A percentile compares a stretch with the other conserved stretches of the same genome.
Conservation (phyloP, 176 grass and related monocot genomes). For the Poa pratensis region DNA sequence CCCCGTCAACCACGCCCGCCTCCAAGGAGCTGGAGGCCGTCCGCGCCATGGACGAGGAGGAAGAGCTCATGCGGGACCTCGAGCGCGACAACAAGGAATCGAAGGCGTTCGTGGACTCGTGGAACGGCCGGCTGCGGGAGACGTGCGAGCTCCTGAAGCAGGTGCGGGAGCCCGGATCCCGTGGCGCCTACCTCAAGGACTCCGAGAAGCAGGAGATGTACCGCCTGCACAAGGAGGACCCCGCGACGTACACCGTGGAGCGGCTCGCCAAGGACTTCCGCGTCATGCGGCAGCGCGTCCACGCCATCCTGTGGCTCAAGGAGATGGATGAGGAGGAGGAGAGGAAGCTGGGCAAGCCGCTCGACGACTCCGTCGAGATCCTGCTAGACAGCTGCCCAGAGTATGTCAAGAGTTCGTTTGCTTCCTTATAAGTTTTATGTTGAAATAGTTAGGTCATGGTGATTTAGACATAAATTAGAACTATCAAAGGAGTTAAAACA, state of each 20-base stretch:
- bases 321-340: slow-evolving; percentile 97
- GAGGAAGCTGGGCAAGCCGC: slow-evolving; percentile 75
- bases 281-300: slow-evolving; percentile 94
- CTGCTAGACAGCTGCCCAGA: slow-evolving; percentile 91
- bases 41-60: slow-evolving; percentile 67
- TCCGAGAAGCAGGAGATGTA: slow-evolving; percentile 97
- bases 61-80: slow-evolving; percentile 49
- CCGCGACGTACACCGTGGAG: slow-evolving; percentile 78
- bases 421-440: slow-evolving; percentile 17
- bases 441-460: slow-evolving; percentile 9
- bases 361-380: slow-evolving; percentile 93
- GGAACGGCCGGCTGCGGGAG: slow-evolving; percentile 57
- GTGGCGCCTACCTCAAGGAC: slow-evolving; percentile 86
- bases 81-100: slow-evolving; percentile 44
- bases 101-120: slow-evolving; percentile 68
- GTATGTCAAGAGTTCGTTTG: slow-evolving; percentile 52
- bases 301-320: slow-evolving; percentile 96
- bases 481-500: neutral
- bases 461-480: neutral
- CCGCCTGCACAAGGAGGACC: slow-evolving; percentile 91
- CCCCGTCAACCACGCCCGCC: slow-evolving; percentile 24
- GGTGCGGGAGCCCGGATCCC: slow-evolving; percentile 75
- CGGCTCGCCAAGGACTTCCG: slow-evolving; percentile 92
- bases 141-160: slow-evolving; percentile 82
- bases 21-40: slow-evolving; percentile 45